Percentiles rank a stretch among this genome's conserved stretches.
Evolutionary conservation across 441 rosid species (phyloP).

Genomic region (Adansonia grandidieri): DNA sequence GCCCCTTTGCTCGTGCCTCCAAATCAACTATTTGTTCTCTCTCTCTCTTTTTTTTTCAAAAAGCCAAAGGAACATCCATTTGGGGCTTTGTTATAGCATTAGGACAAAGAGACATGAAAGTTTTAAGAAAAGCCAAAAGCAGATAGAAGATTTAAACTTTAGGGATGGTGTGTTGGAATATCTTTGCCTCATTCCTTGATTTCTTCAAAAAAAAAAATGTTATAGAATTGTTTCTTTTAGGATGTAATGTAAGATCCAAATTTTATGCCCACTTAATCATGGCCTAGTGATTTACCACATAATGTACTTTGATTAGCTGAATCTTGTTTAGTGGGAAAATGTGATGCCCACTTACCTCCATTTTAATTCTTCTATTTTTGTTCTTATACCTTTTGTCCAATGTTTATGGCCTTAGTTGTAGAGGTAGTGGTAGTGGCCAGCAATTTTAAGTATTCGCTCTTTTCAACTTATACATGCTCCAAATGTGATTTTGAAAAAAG

Average conservation of each 20-base stretch:
- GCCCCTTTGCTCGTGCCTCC: constrained; percentile 41
- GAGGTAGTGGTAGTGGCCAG: constrained; percentile 35
- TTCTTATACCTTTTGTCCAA: not conserved
- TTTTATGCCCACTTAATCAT: constrained; percentile 15
- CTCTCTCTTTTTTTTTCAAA: constrained; percentile 10
- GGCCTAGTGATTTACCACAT: constrained; percentile 38
- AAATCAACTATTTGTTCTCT: constrained; percentile 46
- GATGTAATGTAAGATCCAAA: constrained; percentile 7
- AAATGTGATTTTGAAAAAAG: too few species aligned
- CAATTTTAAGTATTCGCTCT: constrained; percentile 28
- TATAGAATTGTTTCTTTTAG: not conserved
- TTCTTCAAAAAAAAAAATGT: not conserved
- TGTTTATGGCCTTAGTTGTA: constrained; percentile 18
- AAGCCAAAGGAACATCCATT: constrained; percentile 37
- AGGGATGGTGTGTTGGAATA: constrained; percentile 27
- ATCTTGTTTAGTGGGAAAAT: constrained; percentile 34
- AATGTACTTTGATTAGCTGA: constrained; percentile 28
- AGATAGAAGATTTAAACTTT: constrained; percentile 38
- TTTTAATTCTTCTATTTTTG: constrained; percentile 20
- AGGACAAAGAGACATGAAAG: constrained; percentile 42
- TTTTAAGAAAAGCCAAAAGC: constrained; percentile 38
- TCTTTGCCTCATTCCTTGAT: constrained; percentile 24
- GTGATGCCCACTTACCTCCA: constrained; percentile 33
- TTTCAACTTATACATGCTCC: not conserved
- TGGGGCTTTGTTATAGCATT: constrained; percentile 34